Percentiles rank a stretch among this genome's conserved stretches.
These are phyloP conservation scores for Xylaria sp. DNA, from an alignment of 2,329 filamentous ascomycete species.

Conservation along the genomic window DNA sequence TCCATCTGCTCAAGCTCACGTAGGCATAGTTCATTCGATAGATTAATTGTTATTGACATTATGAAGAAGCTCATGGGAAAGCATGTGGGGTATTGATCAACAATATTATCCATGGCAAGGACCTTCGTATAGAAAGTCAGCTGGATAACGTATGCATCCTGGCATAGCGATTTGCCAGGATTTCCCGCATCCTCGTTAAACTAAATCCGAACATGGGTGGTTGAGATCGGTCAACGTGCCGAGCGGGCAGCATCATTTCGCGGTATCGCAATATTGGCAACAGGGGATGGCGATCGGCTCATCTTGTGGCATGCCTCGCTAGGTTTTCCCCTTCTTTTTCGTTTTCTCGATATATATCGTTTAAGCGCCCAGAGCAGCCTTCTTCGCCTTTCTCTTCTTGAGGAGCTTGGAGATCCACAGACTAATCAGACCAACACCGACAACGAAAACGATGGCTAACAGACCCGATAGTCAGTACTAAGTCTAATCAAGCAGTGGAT, in stretches of 20 bases:
- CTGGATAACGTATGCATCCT: slow-evolving; percentile 23
- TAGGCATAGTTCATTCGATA: slow-evolving; percentile 22
- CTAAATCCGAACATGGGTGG: slow-evolving; percentile 27
- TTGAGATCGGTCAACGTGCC: slow-evolving; percentile 28
- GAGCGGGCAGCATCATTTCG: slow-evolving; percentile 26
- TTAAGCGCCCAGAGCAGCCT: slow-evolving; percentile 35
- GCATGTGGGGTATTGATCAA: slow-evolving; percentile 34
- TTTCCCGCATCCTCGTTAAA: slow-evolving; percentile 21
- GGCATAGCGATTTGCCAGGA: slow-evolving; percentile 17
- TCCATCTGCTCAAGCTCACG: neutral
- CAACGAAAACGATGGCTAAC: slow-evolving; percentile 42
- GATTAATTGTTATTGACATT: slow-evolving; percentile 37
- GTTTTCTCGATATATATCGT: slow-evolving; percentile 14
- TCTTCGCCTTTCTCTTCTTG: slow-evolving; percentile 39
- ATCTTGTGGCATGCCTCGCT: slow-evolving; percentile 6
- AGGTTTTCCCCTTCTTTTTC: slow-evolving; percentile 14
- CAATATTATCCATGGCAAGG: slow-evolving; percentile 33
- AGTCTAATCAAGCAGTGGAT: neutral
- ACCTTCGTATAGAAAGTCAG: slow-evolving; percentile 27
- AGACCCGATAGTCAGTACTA: slow-evolving; percentile 19
- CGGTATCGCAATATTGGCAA: slow-evolving; percentile 32
- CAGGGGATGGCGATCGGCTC: slow-evolving; percentile 29
- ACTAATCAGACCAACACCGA: slow-evolving; percentile 39
- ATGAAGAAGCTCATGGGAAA: slow-evolving; percentile 38
- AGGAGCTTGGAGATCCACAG: slow-evolving; percentile 41